phyloP scores from a whole-genome alignment of 257 asterid genomes.

The Solanum peruvianum region DNA sequence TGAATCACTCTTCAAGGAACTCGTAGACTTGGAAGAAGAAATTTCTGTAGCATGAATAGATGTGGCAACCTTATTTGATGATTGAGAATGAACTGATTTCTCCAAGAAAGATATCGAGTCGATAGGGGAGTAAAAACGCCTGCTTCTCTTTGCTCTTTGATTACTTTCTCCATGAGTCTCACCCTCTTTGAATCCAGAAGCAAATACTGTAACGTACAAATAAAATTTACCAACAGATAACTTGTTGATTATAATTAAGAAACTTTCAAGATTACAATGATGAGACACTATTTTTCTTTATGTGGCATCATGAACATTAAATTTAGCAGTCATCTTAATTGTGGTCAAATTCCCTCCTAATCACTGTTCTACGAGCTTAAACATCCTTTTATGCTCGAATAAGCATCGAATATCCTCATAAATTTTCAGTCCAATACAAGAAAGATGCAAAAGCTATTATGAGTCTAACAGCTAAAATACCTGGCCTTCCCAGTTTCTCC shows the following conservation, averaged over 20 bases:
- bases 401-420: not conserved
- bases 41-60: not conserved
- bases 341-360: not conserved
- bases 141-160: slow-evolving; percentile 20
- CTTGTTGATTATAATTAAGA: not conserved
- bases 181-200: not conserved
- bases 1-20: not conserved
- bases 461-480: slow-evolving; percentile 6
- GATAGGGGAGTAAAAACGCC: not conserved
- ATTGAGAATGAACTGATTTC: slow-evolving; percentile 1
- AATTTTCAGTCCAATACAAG: not conserved
- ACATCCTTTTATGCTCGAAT: not conserved
- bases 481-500: slow-evolving; percentile 17
- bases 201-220: not conserved
- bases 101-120: not conserved
- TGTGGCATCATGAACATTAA: not conserved
- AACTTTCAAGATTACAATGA: not conserved
- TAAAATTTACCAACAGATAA: not conserved
- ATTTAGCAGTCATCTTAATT: not conserved
- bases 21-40: slow-evolving; percentile 6
- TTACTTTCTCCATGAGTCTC: slow-evolving; percentile 3
- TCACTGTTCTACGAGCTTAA: not conserved
- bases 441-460: not conserved
- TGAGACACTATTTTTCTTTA: not conserved
- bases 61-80: not conserved